phyloP scores from a whole-genome alignment of 2,329 filamentous ascomycete genomes.

The Didymella glomerata region DNA sequence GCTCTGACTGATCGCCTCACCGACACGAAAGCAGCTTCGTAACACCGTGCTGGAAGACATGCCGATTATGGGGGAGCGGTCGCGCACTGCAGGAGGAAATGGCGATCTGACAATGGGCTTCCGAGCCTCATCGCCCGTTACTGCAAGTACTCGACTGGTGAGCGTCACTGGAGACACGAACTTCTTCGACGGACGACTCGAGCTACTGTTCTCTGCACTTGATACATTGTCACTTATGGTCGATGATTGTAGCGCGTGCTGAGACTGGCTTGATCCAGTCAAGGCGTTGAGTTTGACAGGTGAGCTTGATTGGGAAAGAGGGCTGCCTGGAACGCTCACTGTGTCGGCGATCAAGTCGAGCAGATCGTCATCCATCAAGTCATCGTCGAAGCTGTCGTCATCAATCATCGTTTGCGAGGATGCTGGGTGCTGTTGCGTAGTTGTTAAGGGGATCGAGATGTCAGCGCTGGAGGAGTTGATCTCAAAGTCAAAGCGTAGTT shows the following conservation, averaged over 20 bases:
- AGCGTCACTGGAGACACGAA: constrained; percentile 39
- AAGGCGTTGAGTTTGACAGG: not conserved
- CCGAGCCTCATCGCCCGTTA: constrained; percentile 19
- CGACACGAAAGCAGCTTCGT: constrained; percentile 70
- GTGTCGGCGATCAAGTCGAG: constrained; percentile 24
- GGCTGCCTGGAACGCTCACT: not conserved
- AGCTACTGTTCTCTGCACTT: not conserved
- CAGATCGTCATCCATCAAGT: constrained; percentile 39
- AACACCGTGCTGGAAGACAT: constrained; percentile 59
- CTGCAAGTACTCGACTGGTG: constrained; percentile 26
- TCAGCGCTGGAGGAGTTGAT: not conserved
- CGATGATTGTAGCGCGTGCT: not conserved
- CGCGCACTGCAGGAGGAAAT: constrained; percentile 60
- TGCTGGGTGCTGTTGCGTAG: not conserved
- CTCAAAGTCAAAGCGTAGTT: constrained; percentile 17
- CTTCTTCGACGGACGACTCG: constrained; percentile 11
- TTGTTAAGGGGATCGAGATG: not conserved
- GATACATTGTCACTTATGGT: not conserved
- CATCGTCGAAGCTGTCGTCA: constrained; percentile 33
- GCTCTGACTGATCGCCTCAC: constrained; percentile 65
- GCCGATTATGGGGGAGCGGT: constrained; percentile 64
- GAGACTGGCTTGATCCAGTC: not conserved
- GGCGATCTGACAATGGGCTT: constrained; percentile 60
- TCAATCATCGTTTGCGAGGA: not conserved
- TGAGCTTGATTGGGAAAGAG: constrained; percentile 11